phyloP scores from a whole-genome alignment of 2,329 filamentous ascomycete genomes.

The Pseudogymnoascus sp. region DNA sequence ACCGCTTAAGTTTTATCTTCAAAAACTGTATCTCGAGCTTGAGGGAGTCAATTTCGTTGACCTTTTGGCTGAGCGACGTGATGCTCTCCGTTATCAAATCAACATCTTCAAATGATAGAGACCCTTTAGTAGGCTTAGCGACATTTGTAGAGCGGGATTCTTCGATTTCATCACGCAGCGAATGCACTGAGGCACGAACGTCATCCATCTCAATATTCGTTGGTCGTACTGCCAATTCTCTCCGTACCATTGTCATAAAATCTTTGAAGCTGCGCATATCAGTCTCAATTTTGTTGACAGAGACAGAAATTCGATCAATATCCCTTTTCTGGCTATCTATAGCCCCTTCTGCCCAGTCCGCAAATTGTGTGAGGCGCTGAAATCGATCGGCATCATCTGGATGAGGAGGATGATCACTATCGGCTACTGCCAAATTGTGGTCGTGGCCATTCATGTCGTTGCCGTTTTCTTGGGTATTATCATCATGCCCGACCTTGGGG shows the following conservation, averaged over 20 bases:
- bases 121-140: neutral
- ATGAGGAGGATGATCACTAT: neutral
- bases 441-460: neutral
- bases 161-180: conserved; percentile 11
- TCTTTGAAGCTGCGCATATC: conserved; percentile 24
- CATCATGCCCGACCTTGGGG: neutral
- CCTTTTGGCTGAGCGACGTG: conserved; percentile 17
- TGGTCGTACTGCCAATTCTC: conserved; percentile 14
- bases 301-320: conserved; percentile 24
- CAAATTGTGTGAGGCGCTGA: conserved; percentile 15
- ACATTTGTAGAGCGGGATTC: conserved; percentile 10
- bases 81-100: conserved; percentile 19
- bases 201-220: conserved; percentile 9
- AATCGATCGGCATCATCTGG: conserved; percentile 8
- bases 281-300: conserved; percentile 21
- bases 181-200: conserved; percentile 11
- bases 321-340: conserved; percentile 23
- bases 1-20: conserved; percentile 14
- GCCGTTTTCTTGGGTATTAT: neutral
- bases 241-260: conserved; percentile 24
- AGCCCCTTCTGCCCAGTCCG: conserved; percentile 19
- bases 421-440: neutral
- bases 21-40: conserved; percentile 20
- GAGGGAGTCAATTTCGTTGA: conserved; percentile 21
- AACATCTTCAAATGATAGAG: conserved; percentile 11